Percentiles rank a stretch among this genome's conserved stretches.
phyloP scores from a whole-genome alignment of 148 eudicot species.

The Persicaria maculosa region DNA sequence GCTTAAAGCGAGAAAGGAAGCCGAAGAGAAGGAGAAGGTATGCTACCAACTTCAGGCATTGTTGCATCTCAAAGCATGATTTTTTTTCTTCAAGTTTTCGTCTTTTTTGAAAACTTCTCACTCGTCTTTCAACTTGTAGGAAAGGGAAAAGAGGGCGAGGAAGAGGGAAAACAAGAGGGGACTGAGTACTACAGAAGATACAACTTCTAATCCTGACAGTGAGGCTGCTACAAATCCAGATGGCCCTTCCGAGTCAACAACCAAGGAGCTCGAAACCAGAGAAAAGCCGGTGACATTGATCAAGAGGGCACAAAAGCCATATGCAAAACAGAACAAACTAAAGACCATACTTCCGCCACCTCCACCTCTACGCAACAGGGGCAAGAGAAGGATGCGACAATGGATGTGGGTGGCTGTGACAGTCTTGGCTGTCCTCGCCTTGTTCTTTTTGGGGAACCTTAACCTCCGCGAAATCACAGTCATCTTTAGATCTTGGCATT shows the following conservation, averaged over 20 bases:
- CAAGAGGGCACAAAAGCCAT: conserved; percentile 45
- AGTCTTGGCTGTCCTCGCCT: conserved; percentile 26
- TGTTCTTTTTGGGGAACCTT: conserved; percentile 51
- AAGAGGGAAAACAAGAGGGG: conserved; percentile 76
- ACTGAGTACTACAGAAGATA: conserved; percentile 15
- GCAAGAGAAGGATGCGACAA: conserved; percentile 50
- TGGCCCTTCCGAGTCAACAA: conserved; percentile 16
- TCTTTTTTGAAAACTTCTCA: not conserved
- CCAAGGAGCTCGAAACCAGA: conserved; percentile 33
- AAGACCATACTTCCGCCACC: conserved; percentile 73
- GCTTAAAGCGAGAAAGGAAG: conserved; percentile 66
- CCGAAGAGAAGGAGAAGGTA: conserved; percentile 85
- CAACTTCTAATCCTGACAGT: conserved; percentile 21
- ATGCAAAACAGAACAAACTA: conserved; percentile 50
- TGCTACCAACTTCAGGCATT: not conserved
- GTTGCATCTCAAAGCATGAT: not conserved
- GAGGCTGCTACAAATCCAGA: conserved; percentile 34
- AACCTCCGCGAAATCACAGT: conserved; percentile 29
- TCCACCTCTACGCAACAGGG: conserved; percentile 73
- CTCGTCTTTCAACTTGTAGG: conserved; percentile 37
- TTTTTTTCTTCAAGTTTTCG: not conserved
- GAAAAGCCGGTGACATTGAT: conserved; percentile 24
- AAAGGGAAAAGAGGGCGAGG: conserved; percentile 73
- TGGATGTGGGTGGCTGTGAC: conserved; percentile 47
- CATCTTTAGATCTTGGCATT: conserved; percentile 19